phyloP scores from a whole-genome alignment of 345 rosid genomes.

The Mallotus nudiflorus region DNA sequence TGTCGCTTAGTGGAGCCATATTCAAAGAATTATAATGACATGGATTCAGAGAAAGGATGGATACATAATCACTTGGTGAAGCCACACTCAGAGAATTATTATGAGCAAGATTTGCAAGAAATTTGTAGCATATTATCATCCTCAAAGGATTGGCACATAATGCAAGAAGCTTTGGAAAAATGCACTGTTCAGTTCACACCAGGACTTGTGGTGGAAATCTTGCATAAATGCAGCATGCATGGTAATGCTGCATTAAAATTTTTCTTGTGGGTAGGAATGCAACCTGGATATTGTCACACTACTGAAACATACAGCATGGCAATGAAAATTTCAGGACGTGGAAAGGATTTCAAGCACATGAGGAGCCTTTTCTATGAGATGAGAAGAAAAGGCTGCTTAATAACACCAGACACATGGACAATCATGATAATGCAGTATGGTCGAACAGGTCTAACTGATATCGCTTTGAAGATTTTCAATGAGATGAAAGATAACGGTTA shows the following conservation, averaged over 20 bases:
- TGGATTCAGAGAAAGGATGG: constrained; percentile 3
- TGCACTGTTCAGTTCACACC: constrained; percentile 54
- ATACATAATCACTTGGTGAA: background rate
- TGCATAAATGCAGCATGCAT: constrained; percentile 46
- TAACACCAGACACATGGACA: constrained; percentile 76
- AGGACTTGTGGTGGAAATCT: constrained; percentile 58
- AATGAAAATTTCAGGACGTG: constrained; percentile 75
- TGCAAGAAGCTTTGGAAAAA: constrained; percentile 55
- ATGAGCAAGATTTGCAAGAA: constrained; percentile 44
- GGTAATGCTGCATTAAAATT: constrained; percentile 60
- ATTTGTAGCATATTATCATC: constrained; percentile 50
- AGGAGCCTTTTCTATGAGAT: constrained; percentile 70
- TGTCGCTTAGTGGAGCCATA: background rate
- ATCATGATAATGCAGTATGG: constrained; percentile 92
- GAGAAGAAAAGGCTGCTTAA: constrained; percentile 61
- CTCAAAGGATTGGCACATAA: constrained; percentile 40
- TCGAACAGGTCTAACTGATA: constrained; percentile 72
- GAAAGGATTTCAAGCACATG: constrained; percentile 84
- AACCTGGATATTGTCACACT: constrained; percentile 58
- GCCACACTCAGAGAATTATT: constrained; percentile 27
- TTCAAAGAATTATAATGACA: too few species aligned
- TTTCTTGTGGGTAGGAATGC: constrained; percentile 75
- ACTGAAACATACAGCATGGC: constrained; percentile 83
- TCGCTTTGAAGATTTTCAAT: constrained; percentile 55
- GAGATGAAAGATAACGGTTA: constrained; percentile 67